Base-by-base conservation (phyloP, 768 basidiomycete species). In the Daedalea quercina region DNA sequence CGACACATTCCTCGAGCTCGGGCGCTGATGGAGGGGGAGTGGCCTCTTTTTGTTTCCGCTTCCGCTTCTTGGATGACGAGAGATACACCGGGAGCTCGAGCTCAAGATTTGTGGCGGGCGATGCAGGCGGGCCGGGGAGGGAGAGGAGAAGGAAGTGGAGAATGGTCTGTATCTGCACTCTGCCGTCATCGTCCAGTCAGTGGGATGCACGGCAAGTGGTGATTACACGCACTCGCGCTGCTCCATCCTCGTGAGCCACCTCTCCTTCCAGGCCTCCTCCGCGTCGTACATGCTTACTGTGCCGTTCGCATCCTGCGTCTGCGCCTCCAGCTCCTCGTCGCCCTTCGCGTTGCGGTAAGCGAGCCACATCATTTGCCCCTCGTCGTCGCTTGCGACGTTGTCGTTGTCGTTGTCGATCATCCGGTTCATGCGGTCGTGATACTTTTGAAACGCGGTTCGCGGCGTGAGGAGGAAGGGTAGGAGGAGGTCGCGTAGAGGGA, bases 361-460 rank as follows among this genome's bases (percentile, higher is more conserved):
- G 54, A 79, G 89, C 86, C 86, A 90, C 81, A 89, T 85, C 75
- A 87, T 82, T 0, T 72, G 75, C 53, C 88, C 87, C 55, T 89
- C 87, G 31, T 76, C 69, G 56, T 81, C 81, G 4, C 17, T 15
- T 15, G 19, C 3, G 37, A 8, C 84, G 9, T 79, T 82, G 37
- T 40, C 84, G 9, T 79, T 82, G 0, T 76, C 79, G 43, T 82
- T 75, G 0, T 67, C 65, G 17, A 90, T 73, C 8, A 88, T 77
- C 52, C 76, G 72, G 0, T 80, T 74, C 0, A 90, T 73, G n/a
- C 84, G 81, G 0, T 68, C 66, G 57, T 81, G 79, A 56, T 87
- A 90, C 64, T 89, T 90, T 26, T 75, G 71, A 2, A 75, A 65
- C 3, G 75, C 69, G 1, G 73, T 55, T 2, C 81, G 79, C 6